Evolutionary conservation across 371 early-diverging fungal species (phyloP), one percentile per base, ranked within the genome.

Genomic region (Zychaea mexicana): DNA sequence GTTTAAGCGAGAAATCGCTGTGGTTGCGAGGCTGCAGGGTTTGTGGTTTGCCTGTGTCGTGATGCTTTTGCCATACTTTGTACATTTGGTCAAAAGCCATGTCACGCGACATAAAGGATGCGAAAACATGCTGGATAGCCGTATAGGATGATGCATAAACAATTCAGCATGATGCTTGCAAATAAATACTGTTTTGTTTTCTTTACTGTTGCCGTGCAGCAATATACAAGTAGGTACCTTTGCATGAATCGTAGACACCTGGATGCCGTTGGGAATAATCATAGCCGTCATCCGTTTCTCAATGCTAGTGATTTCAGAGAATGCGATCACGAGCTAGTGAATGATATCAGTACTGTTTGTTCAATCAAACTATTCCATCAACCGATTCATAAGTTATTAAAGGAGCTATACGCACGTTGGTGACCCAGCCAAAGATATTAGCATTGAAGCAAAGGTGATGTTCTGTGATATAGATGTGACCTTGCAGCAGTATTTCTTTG

Each of bases 371-470:
- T n/a, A n/a, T n/a, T n/a, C n/a, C n/a, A n/a, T n/a, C n/a, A n/a
- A n/a, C n/a, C n/a, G n/a, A n/a, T n/a, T n/a, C n/a, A n/a, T n/a
- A n/a, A n/a, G n/a, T n/a, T n/a, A n/a, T n/a, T n/a, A n/a, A n/a
- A n/a, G n/a, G n/a, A n/a, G n/a, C n/a, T n/a, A n/a, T n/a, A 9
- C 75, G 67, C 83, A 92, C 89, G 66, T 90, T 90, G 36, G 93
- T 96, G 33, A 97, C 88, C 90, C 95, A 97, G 17, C 98, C 96
- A 77, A 97, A 92, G 60, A 97, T 96, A 70, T 95, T 96, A 57
- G 97, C 92, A 71, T 97, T 88, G 71, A 98, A 98, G 73, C 96
- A 94, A 8, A 97, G 71, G 57, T 92, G 86, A 70, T 89, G 84
- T 62, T 93, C 91, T 12, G 95, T 93, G 61, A 97, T 73, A 73